These are phyloP conservation scores for Linderniella brevidens DNA, from an alignment of 257 asterid species.

Conservation along the genomic window DNA sequence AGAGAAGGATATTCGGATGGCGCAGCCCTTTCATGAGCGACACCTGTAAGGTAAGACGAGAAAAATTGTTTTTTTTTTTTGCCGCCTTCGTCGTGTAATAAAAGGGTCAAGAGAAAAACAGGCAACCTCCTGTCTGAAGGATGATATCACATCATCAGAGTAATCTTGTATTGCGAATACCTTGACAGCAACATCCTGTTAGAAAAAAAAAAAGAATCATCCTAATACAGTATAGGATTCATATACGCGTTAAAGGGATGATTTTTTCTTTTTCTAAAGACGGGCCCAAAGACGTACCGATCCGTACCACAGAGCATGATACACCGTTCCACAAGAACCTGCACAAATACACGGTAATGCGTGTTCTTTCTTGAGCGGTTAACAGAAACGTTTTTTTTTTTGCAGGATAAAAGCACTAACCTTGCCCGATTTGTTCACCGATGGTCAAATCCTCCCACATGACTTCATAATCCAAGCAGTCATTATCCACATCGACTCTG, in stretches of 20 bases:
- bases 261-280: too few species aligned
- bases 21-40: conserved; percentile 90
- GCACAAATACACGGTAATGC: conserved; percentile 22
- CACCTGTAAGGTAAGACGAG: conserved; percentile 23
- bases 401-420: conserved; percentile 22
- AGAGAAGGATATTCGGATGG: conserved; percentile 95
- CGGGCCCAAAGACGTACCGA: too few species aligned
- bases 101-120: neutral
- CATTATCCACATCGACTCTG: conserved; percentile 57
- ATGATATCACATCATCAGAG: conserved; percentile 58
- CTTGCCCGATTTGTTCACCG: conserved; percentile 95
- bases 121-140: conserved; percentile 81
- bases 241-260: too few species aligned
- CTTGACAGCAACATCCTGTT: conserved; percentile 99
- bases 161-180: conserved; percentile 82
- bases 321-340: conserved; percentile 98
- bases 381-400: neutral
- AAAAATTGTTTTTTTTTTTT: too few species aligned
- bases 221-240: too few species aligned
- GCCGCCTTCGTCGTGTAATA: neutral
- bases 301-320: conserved; percentile 97
- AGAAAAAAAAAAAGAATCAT: too few species aligned
- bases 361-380: neutral
- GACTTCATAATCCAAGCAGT: conserved; percentile 77
- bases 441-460: conserved; percentile 91